Evolutionary conservation across 2,329 filamentous ascomycete species (phyloP), one percentile per base, ranked within the genome.

Genomic region (Coniella lustricola): DNA sequence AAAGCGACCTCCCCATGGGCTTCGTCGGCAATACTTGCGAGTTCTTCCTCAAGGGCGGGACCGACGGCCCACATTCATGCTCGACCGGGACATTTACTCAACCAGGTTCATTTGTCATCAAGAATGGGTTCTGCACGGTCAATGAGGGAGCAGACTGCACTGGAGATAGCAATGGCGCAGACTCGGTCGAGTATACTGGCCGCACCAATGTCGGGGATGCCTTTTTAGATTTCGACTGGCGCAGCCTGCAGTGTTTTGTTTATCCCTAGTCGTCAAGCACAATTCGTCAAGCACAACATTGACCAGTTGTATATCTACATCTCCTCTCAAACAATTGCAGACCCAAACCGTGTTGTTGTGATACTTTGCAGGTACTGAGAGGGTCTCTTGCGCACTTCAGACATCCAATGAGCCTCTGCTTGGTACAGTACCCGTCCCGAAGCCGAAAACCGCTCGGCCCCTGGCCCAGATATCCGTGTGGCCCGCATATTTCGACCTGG

Each of bases 201-300:
- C 32, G 39, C 32, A 42, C 39, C 10, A 33, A 42, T 33, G 25
- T 42, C 32, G 39, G 32, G 17, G 39, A 42, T 42, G 39, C 39
- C n/a, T 42, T 42, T 42, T 42, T 42, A 14, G 39, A 42, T 32
- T 29, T 42, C n/a, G 39, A 29, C 32, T 42, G 39, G 39, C 4
- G n/a, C 39, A 42, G 39, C 39, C 16, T 42, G 14, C 21, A 32
- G 20, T 42, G 25, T 42, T 42, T 42, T 42, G 39, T 29, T 20
- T 18, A 20, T 20, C n/a, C n/a, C n/a, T n/a, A n/a, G n/a, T n/a
- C n/a, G n/a, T n/a, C n/a, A n/a, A n/a, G n/a, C n/a, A n/a, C n/a
- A n/a, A n/a, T n/a, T n/a, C n/a, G n/a, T n/a, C n/a, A n/a, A n/a
- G n/a, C n/a, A n/a, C n/a, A n/a, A n/a, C n/a, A n/a, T n/a, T n/a